Percentiles rank a stretch among this genome's conserved stretches.
Conservation (phyloP, 225 moss, liverwort and hornwort genomes). For the Polytrichum commune region DNA sequence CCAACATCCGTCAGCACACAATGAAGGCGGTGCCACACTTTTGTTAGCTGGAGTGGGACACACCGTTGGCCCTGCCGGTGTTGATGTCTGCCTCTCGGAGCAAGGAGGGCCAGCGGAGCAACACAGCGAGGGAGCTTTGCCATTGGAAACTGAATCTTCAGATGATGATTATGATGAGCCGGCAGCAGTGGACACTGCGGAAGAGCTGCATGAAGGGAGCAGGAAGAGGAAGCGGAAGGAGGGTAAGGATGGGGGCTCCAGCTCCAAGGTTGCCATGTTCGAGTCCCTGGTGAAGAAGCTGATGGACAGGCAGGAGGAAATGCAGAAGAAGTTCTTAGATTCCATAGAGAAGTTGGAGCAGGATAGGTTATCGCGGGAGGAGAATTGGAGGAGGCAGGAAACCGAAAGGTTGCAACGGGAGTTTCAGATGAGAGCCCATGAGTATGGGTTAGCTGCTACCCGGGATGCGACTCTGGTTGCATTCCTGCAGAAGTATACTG, state of each 20-base stretch:
- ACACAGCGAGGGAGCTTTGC: slow-evolving; percentile 25
- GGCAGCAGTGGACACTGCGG: slow-evolving; percentile 9
- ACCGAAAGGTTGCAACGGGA: slow-evolving; percentile 39
- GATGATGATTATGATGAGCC: slow-evolving; percentile 65
- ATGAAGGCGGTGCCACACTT: slow-evolving; percentile 37
- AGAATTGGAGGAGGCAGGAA: slow-evolving; percentile 42
- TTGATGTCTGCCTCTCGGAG: slow-evolving; percentile 29
- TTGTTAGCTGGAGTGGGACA: slow-evolving; percentile 28
- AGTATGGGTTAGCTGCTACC: slow-evolving; percentile 24
- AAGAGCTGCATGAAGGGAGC: slow-evolving; percentile 15
- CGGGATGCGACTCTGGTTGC: slow-evolving; percentile 41
- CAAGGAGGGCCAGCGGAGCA: slow-evolving; percentile 33
- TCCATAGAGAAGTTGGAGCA: slow-evolving; percentile 43
- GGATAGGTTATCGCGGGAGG: slow-evolving; percentile 44
- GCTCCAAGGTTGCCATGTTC: slow-evolving; percentile 27
- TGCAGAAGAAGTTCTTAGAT: slow-evolving; percentile 52
- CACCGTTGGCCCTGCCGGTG: slow-evolving; percentile 24
- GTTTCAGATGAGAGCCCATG: slow-evolving; percentile 43
- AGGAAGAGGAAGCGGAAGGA: slow-evolving; percentile 44
- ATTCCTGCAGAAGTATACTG: slow-evolving; percentile 45
- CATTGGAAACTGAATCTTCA: slow-evolving; percentile 36
- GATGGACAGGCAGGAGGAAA: slow-evolving; percentile 50
- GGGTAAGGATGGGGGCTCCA: slow-evolving; percentile 26
- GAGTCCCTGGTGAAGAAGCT: slow-evolving; percentile 43
- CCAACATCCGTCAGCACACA: slow-evolving; percentile 28